Conservation (phyloP, 1,284 basidiomycete species). For the Ustilago xerochloae region DNA sequence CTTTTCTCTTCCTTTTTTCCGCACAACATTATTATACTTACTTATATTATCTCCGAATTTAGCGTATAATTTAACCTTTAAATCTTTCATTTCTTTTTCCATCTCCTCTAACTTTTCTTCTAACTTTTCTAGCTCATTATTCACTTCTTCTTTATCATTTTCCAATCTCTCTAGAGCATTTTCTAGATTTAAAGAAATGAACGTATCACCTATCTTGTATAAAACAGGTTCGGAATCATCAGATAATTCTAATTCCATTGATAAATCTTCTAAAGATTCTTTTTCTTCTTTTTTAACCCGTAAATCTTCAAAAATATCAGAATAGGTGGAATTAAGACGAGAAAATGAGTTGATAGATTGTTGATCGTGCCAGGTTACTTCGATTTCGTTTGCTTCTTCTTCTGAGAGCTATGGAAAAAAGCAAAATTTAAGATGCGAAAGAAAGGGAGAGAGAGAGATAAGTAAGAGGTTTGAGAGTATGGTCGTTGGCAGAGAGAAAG, state of each 20-base stretch:
- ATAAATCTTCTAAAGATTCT: slow-evolving; percentile 88
- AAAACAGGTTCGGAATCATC: slow-evolving; percentile 70
- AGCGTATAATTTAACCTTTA: slow-evolving; percentile 88
- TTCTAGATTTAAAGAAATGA: slow-evolving; percentile 79
- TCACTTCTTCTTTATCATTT: slow-evolving; percentile 76
- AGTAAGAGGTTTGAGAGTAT: not conserved
- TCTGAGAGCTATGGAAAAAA: slow-evolving; percentile 50
- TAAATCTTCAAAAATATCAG: slow-evolving; percentile 79
- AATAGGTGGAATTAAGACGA: slow-evolving; percentile 83
- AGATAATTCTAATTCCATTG: slow-evolving; percentile 80
- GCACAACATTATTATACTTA: slow-evolving; percentile 20
- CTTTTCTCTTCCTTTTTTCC: too few species aligned
- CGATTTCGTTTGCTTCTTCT: slow-evolving; percentile 74
- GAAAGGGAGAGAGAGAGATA: not conserved
- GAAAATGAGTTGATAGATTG: slow-evolving; percentile 92
- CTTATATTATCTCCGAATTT: slow-evolving; percentile 93
- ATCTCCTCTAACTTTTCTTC: slow-evolving; percentile 76
- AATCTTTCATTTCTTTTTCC: slow-evolving; percentile 85
- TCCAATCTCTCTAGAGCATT: slow-evolving; percentile 81
- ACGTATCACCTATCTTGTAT: slow-evolving; percentile 90
- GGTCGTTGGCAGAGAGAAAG: not conserved
- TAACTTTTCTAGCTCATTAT: slow-evolving; percentile 74
- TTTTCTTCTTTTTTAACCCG: slow-evolving; percentile 84
- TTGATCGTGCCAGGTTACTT: slow-evolving; percentile 97
- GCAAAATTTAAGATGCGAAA: too few species aligned